Conservation (phyloP, 306 rosid genomes). For the Lathyrus aphaca region DNA sequence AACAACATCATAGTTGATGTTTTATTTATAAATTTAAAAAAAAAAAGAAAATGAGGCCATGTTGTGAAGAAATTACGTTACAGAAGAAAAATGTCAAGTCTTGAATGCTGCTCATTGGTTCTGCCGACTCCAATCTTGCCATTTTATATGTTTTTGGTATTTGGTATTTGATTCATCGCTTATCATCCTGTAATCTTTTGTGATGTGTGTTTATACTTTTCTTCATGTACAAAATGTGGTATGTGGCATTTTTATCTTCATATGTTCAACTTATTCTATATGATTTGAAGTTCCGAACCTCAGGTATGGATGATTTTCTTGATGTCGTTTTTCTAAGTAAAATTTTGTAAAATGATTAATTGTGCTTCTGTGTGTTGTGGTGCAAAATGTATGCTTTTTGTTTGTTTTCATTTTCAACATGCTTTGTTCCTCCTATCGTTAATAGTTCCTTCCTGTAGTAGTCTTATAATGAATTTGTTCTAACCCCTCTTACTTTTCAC, state of each 20-base stretch:
- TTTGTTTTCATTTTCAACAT: too few species aligned
- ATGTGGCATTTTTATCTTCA: too few species aligned
- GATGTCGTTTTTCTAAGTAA: background rate
- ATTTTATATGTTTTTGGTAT: constrained; percentile 13
- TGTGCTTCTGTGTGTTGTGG: background rate
- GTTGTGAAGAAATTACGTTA: background rate
- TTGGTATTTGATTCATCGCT: background rate
- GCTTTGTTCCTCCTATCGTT: too few species aligned
- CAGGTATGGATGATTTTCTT: background rate
- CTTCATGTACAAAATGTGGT: background rate
- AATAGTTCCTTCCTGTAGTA: too few species aligned
- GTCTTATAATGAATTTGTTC: constrained; percentile 34
- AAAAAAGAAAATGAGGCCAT: background rate
- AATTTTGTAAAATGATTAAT: too few species aligned
- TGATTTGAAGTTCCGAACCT: constrained; percentile 12
- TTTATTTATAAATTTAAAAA: background rate
- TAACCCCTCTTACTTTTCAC: constrained; percentile 12
- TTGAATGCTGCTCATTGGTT: background rate
- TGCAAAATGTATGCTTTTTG: background rate
- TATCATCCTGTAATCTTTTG: background rate
- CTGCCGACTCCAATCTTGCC: too few species aligned
- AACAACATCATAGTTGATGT: background rate
- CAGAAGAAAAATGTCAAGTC: constrained; percentile 8
- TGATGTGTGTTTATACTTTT: background rate
- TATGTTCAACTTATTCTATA: background rate